phyloP scores from a whole-genome alignment of 768 basidiomycete genomes.

The Tylopilus plumbeoviolaceoides region DNA sequence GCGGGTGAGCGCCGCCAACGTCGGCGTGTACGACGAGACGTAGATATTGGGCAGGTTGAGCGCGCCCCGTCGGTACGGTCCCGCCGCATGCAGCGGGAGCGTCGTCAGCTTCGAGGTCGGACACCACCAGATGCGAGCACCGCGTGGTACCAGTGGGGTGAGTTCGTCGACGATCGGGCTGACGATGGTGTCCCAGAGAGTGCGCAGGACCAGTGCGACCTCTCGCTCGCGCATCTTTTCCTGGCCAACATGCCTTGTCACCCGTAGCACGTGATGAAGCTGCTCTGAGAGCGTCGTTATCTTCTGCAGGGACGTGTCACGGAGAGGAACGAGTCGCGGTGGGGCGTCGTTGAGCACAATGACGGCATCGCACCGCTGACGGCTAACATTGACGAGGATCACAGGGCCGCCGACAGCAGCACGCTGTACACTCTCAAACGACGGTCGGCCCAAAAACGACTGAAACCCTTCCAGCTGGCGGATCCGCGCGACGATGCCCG shows the following conservation, averaged over 20 bases:
- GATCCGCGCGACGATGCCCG: slow-evolving; percentile 19
- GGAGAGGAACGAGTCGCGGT: slow-evolving; percentile 21
- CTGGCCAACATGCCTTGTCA: slow-evolving; percentile 11
- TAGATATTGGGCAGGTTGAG: slow-evolving; percentile 15
- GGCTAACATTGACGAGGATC: slow-evolving; percentile 35
- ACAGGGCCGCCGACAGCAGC: slow-evolving; percentile 30
- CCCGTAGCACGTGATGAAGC: slow-evolving; percentile 6
- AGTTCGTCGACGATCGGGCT: neutral
- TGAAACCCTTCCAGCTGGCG: slow-evolving; percentile 25
- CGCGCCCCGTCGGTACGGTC: neutral
- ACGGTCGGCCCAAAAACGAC: slow-evolving; percentile 27
- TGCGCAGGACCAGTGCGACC: slow-evolving; percentile 11
- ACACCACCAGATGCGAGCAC: neutral
- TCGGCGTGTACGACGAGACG: slow-evolving; percentile 35
- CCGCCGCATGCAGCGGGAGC: neutral
- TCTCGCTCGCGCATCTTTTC: slow-evolving; percentile 22
- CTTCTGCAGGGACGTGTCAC: slow-evolving; percentile 7
- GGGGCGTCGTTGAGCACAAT: slow-evolving; percentile 25
- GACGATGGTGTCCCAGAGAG: slow-evolving; percentile 3
- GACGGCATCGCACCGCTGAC: slow-evolving; percentile 36
- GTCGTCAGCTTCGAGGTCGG: neutral
- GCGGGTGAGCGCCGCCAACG: slow-evolving; percentile 26
- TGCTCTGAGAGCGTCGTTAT: slow-evolving; percentile 6
- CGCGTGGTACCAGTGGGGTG: neutral
- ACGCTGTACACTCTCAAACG: slow-evolving; percentile 13